Evolutionary conservation across 2,329 filamentous ascomycete genomes (phyloP).

Genomic region (Calonectria ilicicola): DNA sequence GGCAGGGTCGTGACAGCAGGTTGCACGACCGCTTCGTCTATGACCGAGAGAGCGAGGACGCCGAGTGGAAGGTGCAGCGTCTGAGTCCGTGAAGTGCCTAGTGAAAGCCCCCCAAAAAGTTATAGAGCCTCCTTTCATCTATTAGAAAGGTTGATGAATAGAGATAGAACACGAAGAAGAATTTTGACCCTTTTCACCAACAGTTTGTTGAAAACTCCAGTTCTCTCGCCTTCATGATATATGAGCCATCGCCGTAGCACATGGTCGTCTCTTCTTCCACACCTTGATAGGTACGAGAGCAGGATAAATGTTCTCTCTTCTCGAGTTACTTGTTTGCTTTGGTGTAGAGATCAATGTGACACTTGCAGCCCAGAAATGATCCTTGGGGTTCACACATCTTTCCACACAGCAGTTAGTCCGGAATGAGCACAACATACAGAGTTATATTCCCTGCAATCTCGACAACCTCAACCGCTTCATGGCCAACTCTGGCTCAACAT

Average conservation of each 20-base stretch:
- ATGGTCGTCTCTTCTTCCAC: background rate
- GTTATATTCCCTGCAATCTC: no score
- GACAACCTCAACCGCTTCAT: no score
- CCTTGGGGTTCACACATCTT: no score
- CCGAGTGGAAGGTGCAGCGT: constrained; percentile 76
- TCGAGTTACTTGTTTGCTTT: background rate
- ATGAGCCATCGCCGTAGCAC: background rate
- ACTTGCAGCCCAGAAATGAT: no score
- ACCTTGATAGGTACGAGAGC: background rate
- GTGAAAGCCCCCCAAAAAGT: background rate
- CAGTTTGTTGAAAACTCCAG: no score
- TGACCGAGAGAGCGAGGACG: constrained; percentile 66
- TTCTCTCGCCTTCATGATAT: no score
- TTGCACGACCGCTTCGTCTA: constrained; percentile 96
- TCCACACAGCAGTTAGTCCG: no score
- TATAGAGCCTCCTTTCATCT: background rate
- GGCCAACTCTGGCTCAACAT: no score
- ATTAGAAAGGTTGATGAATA: background rate
- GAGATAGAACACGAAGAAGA: background rate
- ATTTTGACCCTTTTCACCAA: background rate
- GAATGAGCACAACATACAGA: no score
- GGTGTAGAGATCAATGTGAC: background rate
- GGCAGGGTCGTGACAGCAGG: constrained; percentile 90
- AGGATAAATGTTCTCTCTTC: background rate
- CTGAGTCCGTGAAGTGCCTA: constrained; percentile 74